Percentiles rank a stretch among this genome's conserved stretches.
Evolutionary conservation across 257 asterid genomes (phyloP).

Genomic region (Asclepias syriaca): DNA sequence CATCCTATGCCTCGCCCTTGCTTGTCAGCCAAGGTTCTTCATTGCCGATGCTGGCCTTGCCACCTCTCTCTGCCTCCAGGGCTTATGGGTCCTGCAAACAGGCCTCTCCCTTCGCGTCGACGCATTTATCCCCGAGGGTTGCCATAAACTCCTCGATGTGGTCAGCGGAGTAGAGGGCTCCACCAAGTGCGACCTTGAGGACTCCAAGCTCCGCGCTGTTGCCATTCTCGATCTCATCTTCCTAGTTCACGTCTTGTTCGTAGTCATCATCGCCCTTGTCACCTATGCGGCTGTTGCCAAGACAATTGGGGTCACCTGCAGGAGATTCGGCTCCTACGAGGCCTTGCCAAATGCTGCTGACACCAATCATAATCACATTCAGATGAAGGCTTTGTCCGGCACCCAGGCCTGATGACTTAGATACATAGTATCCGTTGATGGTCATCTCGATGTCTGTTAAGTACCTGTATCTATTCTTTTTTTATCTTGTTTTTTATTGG

Average conservation of each 20-base stretch:
- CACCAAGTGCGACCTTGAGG: slow-evolving; percentile 90
- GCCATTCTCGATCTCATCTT: slow-evolving; percentile 76
- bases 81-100: slow-evolving; percentile 83
- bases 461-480: slow-evolving; percentile 5
- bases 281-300: slow-evolving; percentile 50
- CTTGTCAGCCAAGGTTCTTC: slow-evolving; percentile 49
- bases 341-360: slow-evolving; percentile 56
- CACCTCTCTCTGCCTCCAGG: slow-evolving; percentile 65
- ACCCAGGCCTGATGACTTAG: slow-evolving; percentile 68
- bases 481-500: background rate
- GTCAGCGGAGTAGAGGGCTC: slow-evolving; percentile 93
- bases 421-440: background rate
- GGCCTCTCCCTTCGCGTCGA: slow-evolving; percentile 83
- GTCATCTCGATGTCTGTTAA: background rate
- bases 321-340: slow-evolving; percentile 76
- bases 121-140: slow-evolving; percentile 91
- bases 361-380: slow-evolving; percentile 69
- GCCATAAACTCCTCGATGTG: slow-evolving; percentile 88
- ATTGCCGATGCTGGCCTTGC: slow-evolving; percentile 63
- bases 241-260: slow-evolving; percentile 60
- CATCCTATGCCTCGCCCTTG: slow-evolving; percentile 45
- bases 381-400: slow-evolving; percentile 79
- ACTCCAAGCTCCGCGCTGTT: slow-evolving; percentile 79
- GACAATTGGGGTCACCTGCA: slow-evolving; percentile 41
- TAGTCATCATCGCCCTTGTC: slow-evolving; percentile 44